Evolutionary conservation across 108 stramenopile species (phyloP).

Genomic region (Ochromonas danica): DNA sequence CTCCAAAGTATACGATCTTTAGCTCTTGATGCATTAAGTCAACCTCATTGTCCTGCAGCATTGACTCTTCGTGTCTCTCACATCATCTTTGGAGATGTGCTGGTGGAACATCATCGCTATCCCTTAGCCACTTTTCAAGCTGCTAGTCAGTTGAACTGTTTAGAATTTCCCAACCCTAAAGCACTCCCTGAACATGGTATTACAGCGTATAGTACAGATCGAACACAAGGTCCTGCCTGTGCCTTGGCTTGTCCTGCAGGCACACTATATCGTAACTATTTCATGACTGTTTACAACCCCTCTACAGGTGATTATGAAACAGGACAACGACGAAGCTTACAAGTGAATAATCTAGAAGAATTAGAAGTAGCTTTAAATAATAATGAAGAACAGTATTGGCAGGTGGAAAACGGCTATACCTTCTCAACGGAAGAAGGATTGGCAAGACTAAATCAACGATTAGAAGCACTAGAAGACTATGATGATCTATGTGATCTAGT

Average conservation of each 20-base stretch:
- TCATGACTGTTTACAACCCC: background rate
- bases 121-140: constrained; percentile 50
- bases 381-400: background rate
- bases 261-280: background rate
- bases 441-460: background rate
- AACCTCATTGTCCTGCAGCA: too few relatives aligned
- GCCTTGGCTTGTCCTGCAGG: background rate
- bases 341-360: background rate
- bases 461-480: background rate
- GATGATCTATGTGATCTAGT: background rate
- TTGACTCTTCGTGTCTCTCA: background rate
- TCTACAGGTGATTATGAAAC: background rate
- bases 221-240: background rate
- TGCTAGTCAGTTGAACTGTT: constrained; percentile 35
- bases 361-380: background rate
- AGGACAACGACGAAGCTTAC: background rate
- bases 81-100: background rate
- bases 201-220: background rate
- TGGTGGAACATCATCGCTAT: background rate
- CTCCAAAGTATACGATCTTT: too few relatives aligned
- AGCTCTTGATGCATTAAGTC: too few relatives aligned
- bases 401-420: background rate
- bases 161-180: background rate
- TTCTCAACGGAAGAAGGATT: background rate
- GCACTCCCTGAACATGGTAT: background rate